Percentiles rank a stretch among this genome's conserved stretches.
These are phyloP conservation scores for Phytophthora palmivora DNA, from an alignment of 352 stramenopile species.

Conservation along the genomic window DNA sequence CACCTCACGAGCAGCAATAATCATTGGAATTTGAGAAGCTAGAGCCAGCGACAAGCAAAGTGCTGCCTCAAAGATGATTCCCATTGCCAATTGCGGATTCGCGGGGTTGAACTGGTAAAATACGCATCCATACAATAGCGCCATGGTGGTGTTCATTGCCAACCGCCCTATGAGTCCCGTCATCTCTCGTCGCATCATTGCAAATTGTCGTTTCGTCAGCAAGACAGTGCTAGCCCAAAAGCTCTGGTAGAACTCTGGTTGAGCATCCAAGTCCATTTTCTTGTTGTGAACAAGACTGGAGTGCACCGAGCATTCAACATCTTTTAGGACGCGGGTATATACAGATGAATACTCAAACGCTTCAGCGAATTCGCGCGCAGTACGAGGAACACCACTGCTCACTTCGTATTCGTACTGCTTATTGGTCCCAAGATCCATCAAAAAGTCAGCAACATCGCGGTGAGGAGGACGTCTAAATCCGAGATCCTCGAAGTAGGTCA, in stretches of 20 bases:
- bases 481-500: slow-evolving; percentile 20
- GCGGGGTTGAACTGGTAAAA: slow-evolving; percentile 30
- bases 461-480: slow-evolving; percentile 30
- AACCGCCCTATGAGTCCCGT: slow-evolving; percentile 17
- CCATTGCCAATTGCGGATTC: slow-evolving; percentile 20
- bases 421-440: slow-evolving; percentile 54
- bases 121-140: slow-evolving; percentile 23
- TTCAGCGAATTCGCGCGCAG: slow-evolving; percentile 10
- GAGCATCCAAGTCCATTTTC: neutral
- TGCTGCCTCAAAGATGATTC: slow-evolving; percentile 22
- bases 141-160: slow-evolving; percentile 26
- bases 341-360: slow-evolving; percentile 13
- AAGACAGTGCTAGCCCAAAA: slow-evolving; percentile 26
- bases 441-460: slow-evolving; percentile 56
- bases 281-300: neutral
- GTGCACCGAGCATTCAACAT: slow-evolving; percentile 3
- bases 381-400: slow-evolving; percentile 3
- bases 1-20: slow-evolving; percentile 22
- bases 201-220: slow-evolving; percentile 20
- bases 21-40: slow-evolving; percentile 12
- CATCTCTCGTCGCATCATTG: slow-evolving; percentile 20
- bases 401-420: slow-evolving; percentile 49
- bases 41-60: slow-evolving; percentile 27
- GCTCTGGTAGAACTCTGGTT: slow-evolving; percentile 23
- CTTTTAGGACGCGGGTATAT: neutral